Evolutionary conservation across 805 yeast species (phyloP).

Genomic region (Lipomyces starkeyi): DNA sequence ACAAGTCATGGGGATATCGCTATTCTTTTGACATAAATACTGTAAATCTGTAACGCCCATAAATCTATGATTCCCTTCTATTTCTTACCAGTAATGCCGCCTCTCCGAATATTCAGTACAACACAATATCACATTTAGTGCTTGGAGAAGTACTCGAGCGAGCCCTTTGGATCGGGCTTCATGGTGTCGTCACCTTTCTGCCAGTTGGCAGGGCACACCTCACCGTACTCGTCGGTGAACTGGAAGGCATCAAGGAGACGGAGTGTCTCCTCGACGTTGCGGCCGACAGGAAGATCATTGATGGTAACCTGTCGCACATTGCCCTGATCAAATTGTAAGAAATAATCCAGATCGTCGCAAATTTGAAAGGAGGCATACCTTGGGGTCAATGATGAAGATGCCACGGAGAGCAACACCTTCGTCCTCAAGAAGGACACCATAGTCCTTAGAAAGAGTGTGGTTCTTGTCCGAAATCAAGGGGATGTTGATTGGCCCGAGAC

Average conservation of each 20-base stretch:
- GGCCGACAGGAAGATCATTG: constrained; percentile 99
- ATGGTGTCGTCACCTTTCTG: constrained; percentile 91
- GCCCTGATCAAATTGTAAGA: constrained; percentile 52
- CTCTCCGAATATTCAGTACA: background rate
- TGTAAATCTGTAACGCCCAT: background rate
- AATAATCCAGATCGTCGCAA: background rate
- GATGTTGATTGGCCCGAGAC: constrained; percentile 92
- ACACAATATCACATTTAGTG: constrained; percentile 9
- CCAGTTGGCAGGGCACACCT: constrained; percentile 99
- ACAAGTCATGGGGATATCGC: background rate
- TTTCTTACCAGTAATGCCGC: background rate
- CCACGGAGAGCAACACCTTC: constrained; percentile 98
- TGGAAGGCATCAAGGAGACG: constrained; percentile 99
- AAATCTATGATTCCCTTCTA: background rate
- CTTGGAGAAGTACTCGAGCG: constrained; percentile 72
- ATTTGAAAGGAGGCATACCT: constrained; percentile 41
- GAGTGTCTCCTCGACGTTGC: constrained; percentile 96
- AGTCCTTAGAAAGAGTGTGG: constrained; percentile 92
- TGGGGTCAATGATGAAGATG: constrained; percentile 96
- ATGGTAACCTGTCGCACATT: constrained; percentile 93
- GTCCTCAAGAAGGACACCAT: constrained; percentile 96
- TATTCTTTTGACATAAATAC: background rate
- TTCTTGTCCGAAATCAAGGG: constrained; percentile 97
- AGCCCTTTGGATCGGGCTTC: constrained; percentile 77
- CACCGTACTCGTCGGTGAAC: constrained; percentile 99